Base-by-base conservation (phyloP, 805 yeast species). In the Barnettozyma vustinii region DNA sequence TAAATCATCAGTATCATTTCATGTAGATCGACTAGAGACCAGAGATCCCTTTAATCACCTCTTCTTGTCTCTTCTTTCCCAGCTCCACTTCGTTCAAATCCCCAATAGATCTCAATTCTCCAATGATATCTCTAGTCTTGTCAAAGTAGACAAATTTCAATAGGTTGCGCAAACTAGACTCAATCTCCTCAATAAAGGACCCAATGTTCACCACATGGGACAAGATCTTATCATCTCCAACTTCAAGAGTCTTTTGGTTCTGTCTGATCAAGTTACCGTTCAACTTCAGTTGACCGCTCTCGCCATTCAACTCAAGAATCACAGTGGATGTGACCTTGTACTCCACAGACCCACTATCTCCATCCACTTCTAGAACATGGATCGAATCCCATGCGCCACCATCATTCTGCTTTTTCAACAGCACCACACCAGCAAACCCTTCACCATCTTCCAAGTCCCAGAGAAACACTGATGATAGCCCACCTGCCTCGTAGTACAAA, bases 91-190 rank as follows among this genome's bases (percentile, higher is more conserved):
- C 49, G 4, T 49, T 49, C 16, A 57, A 43, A 9, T 56, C 55
- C 3, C 50, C 48, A 26, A 60, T 44, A 13, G 71, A 76, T 63
- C 89, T 76, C 37, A 83, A 69, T 56, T 84, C 90, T 25, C 86
- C 83, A 42, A 91, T 73, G 44, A 94, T 84, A 62, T 92, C 97
- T 61, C 87, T 82, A 18, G 96, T 87, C 71, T 92, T 92, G 59
- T 96, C 97, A 63, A 92, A 92, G 65, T 92, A 92, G 25, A 92
- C 97, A 54, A 89, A 96, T 65, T 92, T 96, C 54, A 92, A 74
- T 72, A 87, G 72, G 58, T 87, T 87, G 67, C 99, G 79, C 70
- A 92, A 72, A 63, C 85, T 88, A 52, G 84, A 81, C 69, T 92
- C 99, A 40, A 87, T 76, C 52, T 88, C 96, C 67, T 92, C 99